Conservation (phyloP, 2,329 filamentous ascomycete genomes). For the Trichoderma koningiopsis region DNA sequence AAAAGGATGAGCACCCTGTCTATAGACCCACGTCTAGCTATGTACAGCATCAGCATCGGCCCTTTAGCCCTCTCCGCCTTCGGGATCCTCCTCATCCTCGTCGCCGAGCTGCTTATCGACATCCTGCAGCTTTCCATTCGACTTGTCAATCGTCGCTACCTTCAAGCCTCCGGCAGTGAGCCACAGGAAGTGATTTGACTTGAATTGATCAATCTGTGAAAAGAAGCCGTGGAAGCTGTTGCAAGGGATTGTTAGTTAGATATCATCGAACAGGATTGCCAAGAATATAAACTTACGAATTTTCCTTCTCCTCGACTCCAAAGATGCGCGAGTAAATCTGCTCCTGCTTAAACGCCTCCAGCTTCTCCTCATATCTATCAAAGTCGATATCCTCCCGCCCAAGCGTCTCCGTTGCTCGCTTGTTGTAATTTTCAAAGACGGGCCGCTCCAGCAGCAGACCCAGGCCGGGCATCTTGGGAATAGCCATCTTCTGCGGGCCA, state of each 20-base stretch:
- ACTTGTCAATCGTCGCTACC: conserved; percentile 52
- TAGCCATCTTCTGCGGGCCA: conserved; percentile 71
- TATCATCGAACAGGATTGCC: background rate
- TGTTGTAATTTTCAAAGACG: conserved; percentile 89
- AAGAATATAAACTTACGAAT: conserved; percentile 64
- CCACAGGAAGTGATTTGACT: conserved; percentile 72
- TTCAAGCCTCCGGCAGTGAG: conserved; percentile 69
- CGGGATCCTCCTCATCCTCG: conserved; percentile 55
- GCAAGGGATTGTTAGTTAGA: background rate
- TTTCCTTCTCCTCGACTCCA: conserved; percentile 81
- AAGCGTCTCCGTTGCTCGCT: conserved; percentile 64
- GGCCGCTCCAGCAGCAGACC: conserved; percentile 87
- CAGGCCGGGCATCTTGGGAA: conserved; percentile 90
- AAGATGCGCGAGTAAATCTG: conserved; percentile 94
- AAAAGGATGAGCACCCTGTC: background rate
- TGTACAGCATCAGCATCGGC: background rate
- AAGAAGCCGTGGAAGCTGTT: conserved; percentile 74
- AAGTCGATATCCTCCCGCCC: conserved; percentile 76
- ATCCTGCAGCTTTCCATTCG: conserved; percentile 44
- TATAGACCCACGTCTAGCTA: background rate
- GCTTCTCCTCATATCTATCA: conserved; percentile 71
- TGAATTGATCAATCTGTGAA: conserved; percentile 76
- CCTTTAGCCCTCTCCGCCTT: conserved; percentile 47
- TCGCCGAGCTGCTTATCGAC: conserved; percentile 54
- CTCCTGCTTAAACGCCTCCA: conserved; percentile 85